Base-by-base conservation (phyloP, 768 basidiomycete genomes). In the Hebeloma cylindrosporum region DNA sequence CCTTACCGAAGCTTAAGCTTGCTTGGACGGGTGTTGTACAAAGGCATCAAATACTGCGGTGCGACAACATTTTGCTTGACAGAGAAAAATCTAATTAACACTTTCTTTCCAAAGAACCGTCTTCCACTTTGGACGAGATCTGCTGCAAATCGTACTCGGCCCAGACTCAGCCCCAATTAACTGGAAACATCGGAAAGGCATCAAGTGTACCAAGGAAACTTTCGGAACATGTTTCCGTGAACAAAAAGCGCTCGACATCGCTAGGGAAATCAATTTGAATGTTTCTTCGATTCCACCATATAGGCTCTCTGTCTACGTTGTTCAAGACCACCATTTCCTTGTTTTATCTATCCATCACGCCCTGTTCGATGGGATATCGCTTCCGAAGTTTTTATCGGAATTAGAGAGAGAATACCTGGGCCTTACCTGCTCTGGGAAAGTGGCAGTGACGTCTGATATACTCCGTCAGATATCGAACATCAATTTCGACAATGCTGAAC, bases 311-410 rank as follows among this genome's bases (percentile, higher is more conserved):
- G 33, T 32, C 13, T 68, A 56, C 49, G 36, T 27, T 3, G 41
- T 55, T 5, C 18, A 21, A 2, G 26, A 28, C n/a, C 27, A 39
- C 3, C 48, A 25, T 8, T 59, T 57, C 39, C 41, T 65, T 18
- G 60, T 51, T 6, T 39, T 65, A 25, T 68, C 66, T 10, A 62
- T 68, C 16, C 66, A 68, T 33, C 66, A 68, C 37, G 58, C 65
- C 1, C 43, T 66, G n/a, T 68, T 64, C 27, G 66, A 68, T 44
- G 66, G 65, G 14, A 58, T 59, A 6, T 64, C 63, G 9, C 60
- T 68, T 31, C 65, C 63, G 2, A 43, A 54, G 11, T 37, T 68
- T 6, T 50, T 66, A 29, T 36, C 48, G 16, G 60, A 64, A 34
- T 54, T 65, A 11, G 62, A 65, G 32, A 47, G 51, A 13, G 56